Base-by-base conservation (phyloP, 164 flowering plant species). In the Chimonanthus praecox region DNA sequence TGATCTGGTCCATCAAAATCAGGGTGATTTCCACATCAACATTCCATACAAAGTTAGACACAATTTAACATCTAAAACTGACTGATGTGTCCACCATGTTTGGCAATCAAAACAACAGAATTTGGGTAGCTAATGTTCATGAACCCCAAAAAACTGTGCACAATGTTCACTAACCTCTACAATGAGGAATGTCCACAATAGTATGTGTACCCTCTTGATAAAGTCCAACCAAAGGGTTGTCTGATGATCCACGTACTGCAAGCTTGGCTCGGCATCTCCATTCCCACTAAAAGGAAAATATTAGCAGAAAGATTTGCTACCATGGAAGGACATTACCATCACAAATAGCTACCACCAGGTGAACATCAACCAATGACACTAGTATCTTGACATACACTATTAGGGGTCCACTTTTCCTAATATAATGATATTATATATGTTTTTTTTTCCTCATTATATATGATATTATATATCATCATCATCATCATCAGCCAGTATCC, bases 211-310 rank as follows among this genome's bases (percentile, higher is more conserved):
- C 96, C 82, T 91, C 98, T 82, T 90, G 73, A 77, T 95, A 92
- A 43, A 92, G 89, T 7, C 99, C 99, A 71, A 92, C 86, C 73
- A 85, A 66, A 68, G 99, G 98, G 67, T 80, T 80, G 18, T 2
- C 47, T 3, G 92, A 82, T 33, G 96, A 83, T 58, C 99, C 99
- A 20, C 98, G 90, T 71, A 95, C 89, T 0, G 96, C 99, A 49
- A 95, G 84, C 78, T 95, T 95, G 9, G 99, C 99, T 1, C 98
- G 98, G 61, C 98, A 91, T 79, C 98, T 84, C 99, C 99, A 92
- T 72, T 88, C 97, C 87, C 87, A 91, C 99, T 95, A 60, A 63
- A 49, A n/a, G 70, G n/a, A 68, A 0, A 48, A 65, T 65, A 70
- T 4, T 7, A 65, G 61, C 70, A 77, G 46, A 75, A 74, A 33